A percentile compares a stretch with the other conserved stretches of the same genome.
These are phyloP conservation scores for Globisporangium nunn DNA, from an alignment of 352 stramenopile species.

Conservation along the genomic window DNA sequence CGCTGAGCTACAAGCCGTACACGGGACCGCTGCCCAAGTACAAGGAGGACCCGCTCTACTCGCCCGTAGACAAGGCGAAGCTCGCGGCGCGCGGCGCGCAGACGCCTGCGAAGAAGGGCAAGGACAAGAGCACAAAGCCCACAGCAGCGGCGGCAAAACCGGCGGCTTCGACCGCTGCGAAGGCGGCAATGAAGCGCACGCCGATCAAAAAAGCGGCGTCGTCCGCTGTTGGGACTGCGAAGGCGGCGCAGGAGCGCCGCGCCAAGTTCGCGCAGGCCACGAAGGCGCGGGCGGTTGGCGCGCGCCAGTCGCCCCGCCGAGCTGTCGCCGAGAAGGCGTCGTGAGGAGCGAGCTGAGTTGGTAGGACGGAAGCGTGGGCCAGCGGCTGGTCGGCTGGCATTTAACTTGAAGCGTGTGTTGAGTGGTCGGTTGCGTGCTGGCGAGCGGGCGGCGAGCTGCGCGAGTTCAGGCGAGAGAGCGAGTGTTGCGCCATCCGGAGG, in stretches of 20 bases:
- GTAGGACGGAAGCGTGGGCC: too few relatives aligned
- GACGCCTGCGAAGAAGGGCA: slow-evolving; percentile 15
- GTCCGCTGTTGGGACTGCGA: slow-evolving; percentile 1
- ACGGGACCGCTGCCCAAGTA: slow-evolving; percentile 49
- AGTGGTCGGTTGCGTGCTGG: too few relatives aligned
- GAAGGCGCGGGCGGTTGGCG: slow-evolving; percentile 20
- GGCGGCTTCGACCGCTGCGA: not conserved
- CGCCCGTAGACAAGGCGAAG: slow-evolving; percentile 18
- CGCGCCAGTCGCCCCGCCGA: slow-evolving; percentile 10
- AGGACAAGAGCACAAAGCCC: slow-evolving; percentile 15
- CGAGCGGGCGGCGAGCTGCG: too few relatives aligned
- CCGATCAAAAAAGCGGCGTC: slow-evolving; percentile 18
- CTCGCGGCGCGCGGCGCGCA: slow-evolving; percentile 11
- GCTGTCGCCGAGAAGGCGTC: not conserved
- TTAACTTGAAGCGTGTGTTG: not conserved
- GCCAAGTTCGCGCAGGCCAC: slow-evolving; percentile 31
- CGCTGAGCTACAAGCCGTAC: slow-evolving; percentile 55
- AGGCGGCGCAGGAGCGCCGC: slow-evolving; percentile 26
- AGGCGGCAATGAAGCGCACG: slow-evolving; percentile 13
- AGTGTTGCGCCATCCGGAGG: too few relatives aligned
- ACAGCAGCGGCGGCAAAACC: not conserved
- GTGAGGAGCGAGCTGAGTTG: not conserved
- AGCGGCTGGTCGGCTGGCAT: not conserved
- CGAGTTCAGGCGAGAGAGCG: too few relatives aligned
- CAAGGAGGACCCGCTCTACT: slow-evolving; percentile 56